Evolutionary conservation across 1,284 basidiomycete genomes (phyloP).

Genomic region (Mycena citricolor): DNA sequence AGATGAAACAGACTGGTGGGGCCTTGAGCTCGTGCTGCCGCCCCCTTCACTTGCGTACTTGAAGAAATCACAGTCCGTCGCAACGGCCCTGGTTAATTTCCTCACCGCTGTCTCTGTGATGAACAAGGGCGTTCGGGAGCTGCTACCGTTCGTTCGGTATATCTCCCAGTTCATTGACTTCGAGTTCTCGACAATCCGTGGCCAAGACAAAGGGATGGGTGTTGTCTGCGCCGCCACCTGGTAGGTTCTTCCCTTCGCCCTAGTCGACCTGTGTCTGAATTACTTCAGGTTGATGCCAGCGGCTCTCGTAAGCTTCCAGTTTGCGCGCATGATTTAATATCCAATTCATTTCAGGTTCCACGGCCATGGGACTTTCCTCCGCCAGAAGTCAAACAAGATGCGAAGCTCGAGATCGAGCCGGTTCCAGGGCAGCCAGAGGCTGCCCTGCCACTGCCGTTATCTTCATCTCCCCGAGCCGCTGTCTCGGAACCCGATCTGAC

Average conservation of each 20-base stretch:
- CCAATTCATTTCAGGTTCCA: conserved; percentile 44
- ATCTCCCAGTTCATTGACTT: conserved; percentile 73
- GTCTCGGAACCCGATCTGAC: too few relatives aligned
- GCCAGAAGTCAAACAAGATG: too few relatives aligned
- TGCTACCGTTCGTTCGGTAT: conserved; percentile 78
- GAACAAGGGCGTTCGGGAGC: conserved; percentile 70
- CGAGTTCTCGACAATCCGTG: conserved; percentile 65
- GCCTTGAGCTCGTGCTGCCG: conserved; percentile 71
- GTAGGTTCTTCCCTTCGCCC: conserved; percentile 36
- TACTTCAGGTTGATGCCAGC: conserved; percentile 68
- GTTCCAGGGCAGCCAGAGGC: too few relatives aligned
- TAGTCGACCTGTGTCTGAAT: conserved; percentile 2
- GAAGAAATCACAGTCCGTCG: conserved; percentile 61
- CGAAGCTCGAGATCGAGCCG: too few relatives aligned
- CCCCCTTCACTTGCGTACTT: conserved; percentile 63
- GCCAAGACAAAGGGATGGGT: conserved; percentile 65
- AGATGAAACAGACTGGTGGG: conserved; percentile 72
- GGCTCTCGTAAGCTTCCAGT: conserved; percentile 47
- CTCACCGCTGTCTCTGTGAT: conserved; percentile 67
- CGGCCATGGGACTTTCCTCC: conserved; percentile 74
- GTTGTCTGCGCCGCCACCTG: conserved; percentile 84
- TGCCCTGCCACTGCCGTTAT: too few relatives aligned
- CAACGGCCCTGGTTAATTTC: conserved; percentile 65
- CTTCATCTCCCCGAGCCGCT: too few relatives aligned
- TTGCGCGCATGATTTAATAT: not conserved